phyloP scores from a whole-genome alignment of 805 yeast genomes.

The Candida pseudofarinosa region DNA sequence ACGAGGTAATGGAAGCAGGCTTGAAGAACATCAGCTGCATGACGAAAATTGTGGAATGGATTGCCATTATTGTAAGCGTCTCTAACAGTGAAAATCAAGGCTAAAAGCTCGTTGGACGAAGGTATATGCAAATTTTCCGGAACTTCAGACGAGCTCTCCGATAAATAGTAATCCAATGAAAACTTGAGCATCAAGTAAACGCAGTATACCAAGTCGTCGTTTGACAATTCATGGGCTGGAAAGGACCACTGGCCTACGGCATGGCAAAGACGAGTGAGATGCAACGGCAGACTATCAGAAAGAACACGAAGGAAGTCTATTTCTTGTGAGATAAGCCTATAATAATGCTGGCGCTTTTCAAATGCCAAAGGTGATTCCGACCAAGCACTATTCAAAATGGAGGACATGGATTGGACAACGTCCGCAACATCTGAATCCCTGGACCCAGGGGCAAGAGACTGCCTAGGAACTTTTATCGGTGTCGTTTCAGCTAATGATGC shows the following conservation, averaged over 20 bases:
- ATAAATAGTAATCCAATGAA: slow-evolving; percentile 23
- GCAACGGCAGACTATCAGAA: slow-evolving; percentile 17
- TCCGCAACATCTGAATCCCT: no score
- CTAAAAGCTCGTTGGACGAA: slow-evolving; percentile 43
- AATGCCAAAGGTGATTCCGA: slow-evolving; percentile 21
- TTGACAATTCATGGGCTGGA: slow-evolving; percentile 60
- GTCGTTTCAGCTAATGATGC: slow-evolving; percentile 1
- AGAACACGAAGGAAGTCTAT: slow-evolving; percentile 29
- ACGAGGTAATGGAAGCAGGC: slow-evolving; percentile 69
- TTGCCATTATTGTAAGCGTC: slow-evolving; percentile 80
- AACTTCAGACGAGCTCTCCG: neutral
- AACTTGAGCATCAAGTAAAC: slow-evolving; percentile 52
- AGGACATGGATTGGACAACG: slow-evolving; percentile 35
- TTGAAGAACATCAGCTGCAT: slow-evolving; percentile 93
- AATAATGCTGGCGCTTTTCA: slow-evolving; percentile 18
- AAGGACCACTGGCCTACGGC: slow-evolving; percentile 63
- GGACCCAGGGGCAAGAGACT: neutral
- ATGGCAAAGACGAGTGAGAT: slow-evolving; percentile 28
- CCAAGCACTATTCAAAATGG: slow-evolving; percentile 19
- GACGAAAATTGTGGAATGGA: slow-evolving; percentile 92
- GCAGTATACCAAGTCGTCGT: slow-evolving; percentile 64
- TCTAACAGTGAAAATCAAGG: slow-evolving; percentile 63
- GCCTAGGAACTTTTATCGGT: neutral
- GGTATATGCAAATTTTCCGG: slow-evolving; percentile 14
- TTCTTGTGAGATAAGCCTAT: slow-evolving; percentile 21